Evolutionary conservation across 2,329 filamentous ascomycete genomes (phyloP).

Genomic region (Alternaria dauci): DNA sequence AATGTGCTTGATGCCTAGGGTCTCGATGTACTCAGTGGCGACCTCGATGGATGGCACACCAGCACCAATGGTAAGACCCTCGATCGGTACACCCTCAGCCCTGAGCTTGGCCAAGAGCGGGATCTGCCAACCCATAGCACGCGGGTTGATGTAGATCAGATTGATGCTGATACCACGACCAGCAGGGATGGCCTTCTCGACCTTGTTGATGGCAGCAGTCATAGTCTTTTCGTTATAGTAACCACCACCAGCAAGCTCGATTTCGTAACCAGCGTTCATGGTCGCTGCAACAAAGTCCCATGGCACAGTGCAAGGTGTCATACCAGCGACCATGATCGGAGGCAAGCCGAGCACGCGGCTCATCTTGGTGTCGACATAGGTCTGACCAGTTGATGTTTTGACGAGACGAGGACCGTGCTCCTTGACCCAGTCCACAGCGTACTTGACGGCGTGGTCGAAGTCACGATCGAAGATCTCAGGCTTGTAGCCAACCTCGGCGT

Average conservation of each 20-base stretch:
- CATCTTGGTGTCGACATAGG: constrained; percentile 89
- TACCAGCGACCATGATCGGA: constrained; percentile 59
- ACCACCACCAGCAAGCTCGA: constrained; percentile 60
- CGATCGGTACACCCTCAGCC: constrained; percentile 57
- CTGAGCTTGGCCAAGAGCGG: constrained; percentile 59
- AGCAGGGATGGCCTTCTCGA: constrained; percentile 55
- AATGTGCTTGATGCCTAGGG: constrained; percentile 62
- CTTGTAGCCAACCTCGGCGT: constrained; percentile 95
- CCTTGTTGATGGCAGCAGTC: constrained; percentile 56
- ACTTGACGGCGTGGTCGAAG: constrained; percentile 92
- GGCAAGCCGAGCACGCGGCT: constrained; percentile 57
- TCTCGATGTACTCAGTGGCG: constrained; percentile 63
- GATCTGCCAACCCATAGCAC: constrained; percentile 63
- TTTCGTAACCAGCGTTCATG: constrained; percentile 61
- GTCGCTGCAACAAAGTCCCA: constrained; percentile 63
- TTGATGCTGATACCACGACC: constrained; percentile 63
- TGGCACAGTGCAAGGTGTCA: constrained; percentile 59
- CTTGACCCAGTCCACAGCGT: constrained; percentile 96
- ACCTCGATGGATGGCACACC: constrained; percentile 60
- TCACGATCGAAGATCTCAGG: constrained; percentile 97
- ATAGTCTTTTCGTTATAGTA: constrained; percentile 58
- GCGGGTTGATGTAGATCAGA: constrained; percentile 63
- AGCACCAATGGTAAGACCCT: constrained; percentile 59
- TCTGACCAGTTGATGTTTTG: constrained; percentile 87
- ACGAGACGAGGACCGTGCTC: constrained; percentile 93